These are phyloP conservation scores for Apiotrichum mycotoxinovorans DNA, from an alignment of 1,284 basidiomycete genomes.

Conservation along the genomic window DNA sequence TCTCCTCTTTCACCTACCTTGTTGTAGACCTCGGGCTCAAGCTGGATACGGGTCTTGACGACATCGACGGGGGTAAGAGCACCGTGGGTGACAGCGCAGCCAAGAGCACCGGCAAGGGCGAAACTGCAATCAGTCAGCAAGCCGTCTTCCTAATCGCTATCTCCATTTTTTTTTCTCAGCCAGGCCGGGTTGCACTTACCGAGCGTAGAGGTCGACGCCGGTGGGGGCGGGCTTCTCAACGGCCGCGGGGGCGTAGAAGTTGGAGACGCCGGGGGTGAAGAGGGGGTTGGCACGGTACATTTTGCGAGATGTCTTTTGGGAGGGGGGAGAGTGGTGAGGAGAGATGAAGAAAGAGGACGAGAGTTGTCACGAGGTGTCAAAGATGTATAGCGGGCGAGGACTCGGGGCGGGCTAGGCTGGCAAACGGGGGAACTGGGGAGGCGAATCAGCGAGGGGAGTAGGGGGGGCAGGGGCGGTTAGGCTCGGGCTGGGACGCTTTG, in stretches of 20 bases:
- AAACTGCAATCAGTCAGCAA: slow-evolving; percentile 39
- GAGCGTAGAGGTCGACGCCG: slow-evolving; percentile 53
- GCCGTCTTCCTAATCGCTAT: background rate
- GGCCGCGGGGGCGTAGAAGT: slow-evolving; percentile 50
- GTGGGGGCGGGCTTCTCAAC: slow-evolving; percentile 47
- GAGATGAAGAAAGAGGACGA: background rate
- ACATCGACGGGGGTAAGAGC: slow-evolving; percentile 90
- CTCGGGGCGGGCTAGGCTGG: background rate
- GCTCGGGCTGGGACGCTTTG: too few species aligned
- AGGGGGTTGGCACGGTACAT: slow-evolving; percentile 20
- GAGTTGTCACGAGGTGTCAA: background rate
- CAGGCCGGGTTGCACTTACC: slow-evolving; percentile 31
- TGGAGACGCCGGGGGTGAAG: slow-evolving; percentile 23
- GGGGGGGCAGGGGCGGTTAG: too few species aligned
- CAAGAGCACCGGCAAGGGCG: slow-evolving; percentile 78
- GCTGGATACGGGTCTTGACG: slow-evolving; percentile 98
- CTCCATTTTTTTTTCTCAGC: background rate
- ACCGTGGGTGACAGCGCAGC: slow-evolving; percentile 91
- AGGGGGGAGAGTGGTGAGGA: slow-evolving; percentile 5
- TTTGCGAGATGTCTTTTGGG: slow-evolving; percentile 4
- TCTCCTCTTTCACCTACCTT: slow-evolving; percentile 41
- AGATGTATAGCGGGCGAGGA: background rate
- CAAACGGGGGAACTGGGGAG: background rate
- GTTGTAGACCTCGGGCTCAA: slow-evolving; percentile 59
- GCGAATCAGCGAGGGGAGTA: too few species aligned